Conservation (phyloP, 495 filamentous ascomycete genomes). For the Aspergillus homomorphus region DNA sequence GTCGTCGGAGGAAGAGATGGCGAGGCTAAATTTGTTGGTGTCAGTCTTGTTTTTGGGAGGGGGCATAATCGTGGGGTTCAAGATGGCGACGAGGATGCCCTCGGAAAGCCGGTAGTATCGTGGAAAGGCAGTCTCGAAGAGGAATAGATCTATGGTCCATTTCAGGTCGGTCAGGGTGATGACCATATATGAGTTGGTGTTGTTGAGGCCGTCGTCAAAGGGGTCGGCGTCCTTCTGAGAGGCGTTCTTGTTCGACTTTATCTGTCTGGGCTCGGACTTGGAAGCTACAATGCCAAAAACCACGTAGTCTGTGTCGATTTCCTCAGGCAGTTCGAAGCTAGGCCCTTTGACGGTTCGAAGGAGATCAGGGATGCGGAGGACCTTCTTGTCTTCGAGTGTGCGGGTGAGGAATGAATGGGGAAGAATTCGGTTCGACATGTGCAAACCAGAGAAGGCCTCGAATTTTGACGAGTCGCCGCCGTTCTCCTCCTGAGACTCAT, state of each 20-base stretch:
- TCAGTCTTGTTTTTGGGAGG: constrained; percentile 68
- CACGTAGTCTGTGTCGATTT: constrained; percentile 81
- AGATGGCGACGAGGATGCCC: constrained; percentile 83
- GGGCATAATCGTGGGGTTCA: constrained; percentile 92
- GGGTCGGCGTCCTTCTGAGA: constrained; percentile 43
- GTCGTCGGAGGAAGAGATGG: constrained; percentile 78
- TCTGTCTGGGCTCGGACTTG: constrained; percentile 75
- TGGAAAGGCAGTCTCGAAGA: constrained; percentile 88
- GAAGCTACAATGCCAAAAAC: constrained; percentile 82
- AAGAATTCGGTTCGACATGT: constrained; percentile 82
- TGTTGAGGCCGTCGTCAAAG: constrained; percentile 53
- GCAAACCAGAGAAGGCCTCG: constrained; percentile 80
- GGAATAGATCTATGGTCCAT: constrained; percentile 86
- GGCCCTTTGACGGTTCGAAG: constrained; percentile 78
- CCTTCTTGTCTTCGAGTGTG: constrained; percentile 69
- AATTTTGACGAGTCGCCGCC: constrained; percentile 52
- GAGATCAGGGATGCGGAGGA: constrained; percentile 76
- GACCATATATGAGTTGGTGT: constrained; percentile 82
- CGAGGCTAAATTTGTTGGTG: constrained; percentile 78
- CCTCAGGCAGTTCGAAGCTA: constrained; percentile 81
- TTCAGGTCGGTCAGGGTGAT: constrained; percentile 82
- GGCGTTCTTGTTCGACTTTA: constrained; percentile 52
- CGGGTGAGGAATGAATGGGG: constrained; percentile 75
- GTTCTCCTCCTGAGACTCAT: constrained; percentile 12
- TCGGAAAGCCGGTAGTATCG: constrained; percentile 85